Evolutionary conservation across 495 filamentous ascomycete species (phyloP), one percentile per base, ranked within the genome.

Genomic region (Podospora tetraspora): DNA sequence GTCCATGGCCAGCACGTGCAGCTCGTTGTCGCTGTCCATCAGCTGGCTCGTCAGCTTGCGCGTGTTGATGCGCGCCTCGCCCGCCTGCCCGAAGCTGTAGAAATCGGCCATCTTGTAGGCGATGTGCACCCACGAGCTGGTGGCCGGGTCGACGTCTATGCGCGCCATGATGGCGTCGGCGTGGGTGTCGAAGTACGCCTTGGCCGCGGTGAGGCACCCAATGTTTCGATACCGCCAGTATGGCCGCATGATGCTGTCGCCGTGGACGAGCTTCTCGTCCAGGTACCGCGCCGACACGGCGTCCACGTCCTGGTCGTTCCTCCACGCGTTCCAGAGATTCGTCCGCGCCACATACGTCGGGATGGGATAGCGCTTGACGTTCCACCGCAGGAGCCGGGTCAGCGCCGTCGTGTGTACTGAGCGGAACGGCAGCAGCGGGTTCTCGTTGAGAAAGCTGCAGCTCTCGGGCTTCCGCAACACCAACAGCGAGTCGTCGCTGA

Each of bases 271-370:
- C 30, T 79, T 77, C 67, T 89, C 87, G 72, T 89, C 87, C 68
- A 88, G 81, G 83, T 84, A 88, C 66, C 86, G 79, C 32, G 85
- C 80, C 62, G 81, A 83, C 27, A 88, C 83, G 27, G 83, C 87
- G 64, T 89, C 87, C 10, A 88, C 79, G 37, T 87, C 84, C 32
- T 77, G 74, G 5, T 79, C 78, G 16, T 82, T 80, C 68, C 87
- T 87, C 86, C 87, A 89, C 1, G 82, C 80, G 68, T 85, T 86
- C 87, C 87, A 89, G 43, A 89, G 80, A 71, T 85, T 69, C 1
- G 86, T 87, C 29, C 86, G 79, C 67, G 84, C 82, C n/a, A 78
- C 77, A 4, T 84, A 85, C 11, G 85, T 87, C 0, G 86, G 86
- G 0, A 87, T 79, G 3, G 82, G 79, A 68, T 83, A 83, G 43